phyloP scores from a whole-genome alignment of 306 rosid genomes.

The Cicer pinnatifidum region DNA sequence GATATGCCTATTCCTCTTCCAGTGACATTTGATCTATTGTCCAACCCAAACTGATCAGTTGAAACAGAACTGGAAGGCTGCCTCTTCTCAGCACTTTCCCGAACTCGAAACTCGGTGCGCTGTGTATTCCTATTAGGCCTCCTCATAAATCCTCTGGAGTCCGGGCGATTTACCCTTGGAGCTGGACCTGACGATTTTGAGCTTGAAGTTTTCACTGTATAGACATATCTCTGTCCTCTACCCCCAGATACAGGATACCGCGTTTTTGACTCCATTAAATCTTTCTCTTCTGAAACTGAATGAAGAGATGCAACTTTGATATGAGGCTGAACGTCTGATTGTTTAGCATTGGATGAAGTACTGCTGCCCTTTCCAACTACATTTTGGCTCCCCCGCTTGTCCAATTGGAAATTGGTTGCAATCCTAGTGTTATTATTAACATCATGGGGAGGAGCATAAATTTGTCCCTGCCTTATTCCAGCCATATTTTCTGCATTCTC shows the following conservation, averaged over 20 bases:
- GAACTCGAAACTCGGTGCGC: constrained; percentile 86
- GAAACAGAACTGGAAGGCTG: constrained; percentile 54
- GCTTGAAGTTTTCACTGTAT: constrained; percentile 71
- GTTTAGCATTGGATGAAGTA: constrained; percentile 49
- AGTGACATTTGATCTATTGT: constrained; percentile 55
- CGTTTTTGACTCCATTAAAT: constrained; percentile 54
- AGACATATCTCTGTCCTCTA: constrained; percentile 72
- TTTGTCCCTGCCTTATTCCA: constrained; percentile 54
- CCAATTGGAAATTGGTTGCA: constrained; percentile 50
- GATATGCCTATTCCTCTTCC: constrained; percentile 55
- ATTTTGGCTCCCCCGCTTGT: constrained; percentile 52
- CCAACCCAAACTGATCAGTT: constrained; percentile 55
- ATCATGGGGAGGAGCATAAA: constrained; percentile 50
- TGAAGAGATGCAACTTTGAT: constrained; percentile 50
- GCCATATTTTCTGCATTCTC: constrained; percentile 53
- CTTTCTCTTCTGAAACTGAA: constrained; percentile 57
- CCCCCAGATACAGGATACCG: constrained; percentile 59
- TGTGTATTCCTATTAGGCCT: constrained; percentile 70
- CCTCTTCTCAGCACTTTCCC: constrained; percentile 67
- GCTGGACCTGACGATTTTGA: constrained; percentile 58
- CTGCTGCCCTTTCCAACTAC: constrained; percentile 49
- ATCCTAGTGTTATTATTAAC: constrained; percentile 52
- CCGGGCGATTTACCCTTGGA: constrained; percentile 55
- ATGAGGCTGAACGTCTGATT: constrained; percentile 55
- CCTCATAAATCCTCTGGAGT: constrained; percentile 64